Evolutionary conservation across 768 basidiomycete genomes (phyloP), one percentile per base, ranked within the genome.

Genomic region (Stropharia rugosoannulata): DNA sequence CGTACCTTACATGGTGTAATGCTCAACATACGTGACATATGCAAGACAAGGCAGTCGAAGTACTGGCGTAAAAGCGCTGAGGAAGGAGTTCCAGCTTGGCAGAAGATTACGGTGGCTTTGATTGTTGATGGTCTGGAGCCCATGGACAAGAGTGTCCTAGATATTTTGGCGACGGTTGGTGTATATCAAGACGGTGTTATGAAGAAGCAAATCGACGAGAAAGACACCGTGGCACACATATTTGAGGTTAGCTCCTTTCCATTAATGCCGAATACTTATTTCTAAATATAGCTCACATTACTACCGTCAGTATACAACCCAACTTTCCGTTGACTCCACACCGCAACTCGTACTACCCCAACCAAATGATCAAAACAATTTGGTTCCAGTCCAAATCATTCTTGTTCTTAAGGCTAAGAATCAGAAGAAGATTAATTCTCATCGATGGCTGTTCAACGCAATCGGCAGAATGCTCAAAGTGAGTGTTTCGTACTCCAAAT

Each of bases 11-110:
- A 98, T 66, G 92, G 92, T 59, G 89, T 98, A 64, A 98, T 98
- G 95, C 72, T 96, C 59, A 98, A 99, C 72, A 96, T 98, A 58
- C 90, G 95, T 61, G 90, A 98, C 64, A 98, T 98, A 62, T 95
- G 94, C 82, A 94, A 90, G 74, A 95, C 93, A 40, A 95, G 95
- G 70, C 89, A 90, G 66, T 93, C 89, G 59, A 94, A 94, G 70
- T 96, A 89, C 73, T 94, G 94, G 92, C 81, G 87, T 42, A 80
- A 84, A 56, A 81, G 80, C 49, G 87, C 92, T 9, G 90, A 93
- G 69, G 90, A 93, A 66, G 91, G 92, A 42, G 80, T 81, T 51
- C 90, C 92, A 38, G 86, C 80, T 9, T 98, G 95, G 95, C 91
- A 97, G 68, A 87, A 83, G 67, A 95, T 98, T 63, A 85, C 85